Conservation (phyloP, 2,329 filamentous ascomycete genomes). For the Chaetomium sp. region DNA sequence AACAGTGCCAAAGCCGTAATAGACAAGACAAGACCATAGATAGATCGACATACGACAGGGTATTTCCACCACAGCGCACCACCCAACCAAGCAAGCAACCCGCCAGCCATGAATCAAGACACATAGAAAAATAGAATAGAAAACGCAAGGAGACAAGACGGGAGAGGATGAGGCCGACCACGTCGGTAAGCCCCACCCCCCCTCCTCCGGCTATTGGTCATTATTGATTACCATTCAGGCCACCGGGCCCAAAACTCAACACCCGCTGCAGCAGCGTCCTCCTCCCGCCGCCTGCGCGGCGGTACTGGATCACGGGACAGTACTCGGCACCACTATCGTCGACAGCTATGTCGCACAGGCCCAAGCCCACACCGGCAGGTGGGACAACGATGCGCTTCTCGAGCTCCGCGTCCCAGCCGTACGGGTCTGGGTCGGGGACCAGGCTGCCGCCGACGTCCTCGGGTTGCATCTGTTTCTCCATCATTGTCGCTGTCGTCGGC, state of each 20-base stretch:
- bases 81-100: constrained; percentile 5
- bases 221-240: not conserved
- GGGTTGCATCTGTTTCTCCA: constrained; percentile 16
- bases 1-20: not conserved
- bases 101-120: not conserved
- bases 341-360: not conserved
- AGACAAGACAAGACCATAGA: not conserved
- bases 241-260: constrained; percentile 23
- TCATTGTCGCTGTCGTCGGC: not conserved
- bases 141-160: not conserved
- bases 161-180: not conserved
- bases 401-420: constrained; percentile 38
- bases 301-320: constrained; percentile 36
- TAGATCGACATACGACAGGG: constrained; percentile 15
- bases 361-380: not conserved
- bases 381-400: constrained; percentile 25
- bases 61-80: constrained; percentile 20
- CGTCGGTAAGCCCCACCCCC: not conserved
- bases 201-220: not conserved
- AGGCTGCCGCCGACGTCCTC: constrained; percentile 19
- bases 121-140: not conserved
- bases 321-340: constrained; percentile 9
- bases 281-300: constrained; percentile 37
- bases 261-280: constrained; percentile 43
- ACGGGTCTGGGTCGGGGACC: constrained; percentile 33